Percentiles rank a stretch among this genome's conserved stretches.
phyloP scores from a whole-genome alignment of 2,329 filamentous ascomycete species.

The Scopulariopsis brevicaulis region DNA sequence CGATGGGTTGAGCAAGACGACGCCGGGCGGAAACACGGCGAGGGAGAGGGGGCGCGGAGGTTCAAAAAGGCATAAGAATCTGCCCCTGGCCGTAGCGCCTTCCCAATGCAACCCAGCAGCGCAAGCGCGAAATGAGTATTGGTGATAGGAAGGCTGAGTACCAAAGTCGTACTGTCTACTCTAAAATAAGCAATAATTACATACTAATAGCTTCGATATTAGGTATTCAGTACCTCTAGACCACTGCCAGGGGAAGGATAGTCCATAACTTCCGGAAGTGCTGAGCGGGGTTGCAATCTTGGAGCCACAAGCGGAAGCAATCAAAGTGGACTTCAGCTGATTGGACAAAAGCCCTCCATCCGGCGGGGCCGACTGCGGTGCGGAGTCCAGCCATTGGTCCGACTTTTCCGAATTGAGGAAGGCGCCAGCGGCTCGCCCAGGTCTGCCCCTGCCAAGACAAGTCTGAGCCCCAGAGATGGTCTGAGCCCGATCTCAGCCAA shows the following conservation, averaged over 20 bases:
- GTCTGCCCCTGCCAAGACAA: conserved; percentile 2
- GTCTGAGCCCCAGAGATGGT: background rate
- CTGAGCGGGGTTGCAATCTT: background rate
- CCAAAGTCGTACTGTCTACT: background rate
- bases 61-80: background rate
- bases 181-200: background rate
- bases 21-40: background rate
- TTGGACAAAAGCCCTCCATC: background rate
- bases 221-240: background rate
- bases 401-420: background rate
- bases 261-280: background rate
- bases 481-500: background rate
- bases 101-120: background rate
- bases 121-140: background rate
- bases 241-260: background rate
- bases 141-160: background rate
- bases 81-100: background rate
- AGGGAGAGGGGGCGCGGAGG: background rate
- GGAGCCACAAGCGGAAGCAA: background rate
- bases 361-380: background rate
- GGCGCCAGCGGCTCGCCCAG: background rate
- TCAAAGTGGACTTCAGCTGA: no score
- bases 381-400: background rate
- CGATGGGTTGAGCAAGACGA: conserved; percentile 1
- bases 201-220: background rate